Evolutionary conservation across 1,139 yeast species (phyloP).

Genomic region (Sugiyamaella sp.): DNA sequence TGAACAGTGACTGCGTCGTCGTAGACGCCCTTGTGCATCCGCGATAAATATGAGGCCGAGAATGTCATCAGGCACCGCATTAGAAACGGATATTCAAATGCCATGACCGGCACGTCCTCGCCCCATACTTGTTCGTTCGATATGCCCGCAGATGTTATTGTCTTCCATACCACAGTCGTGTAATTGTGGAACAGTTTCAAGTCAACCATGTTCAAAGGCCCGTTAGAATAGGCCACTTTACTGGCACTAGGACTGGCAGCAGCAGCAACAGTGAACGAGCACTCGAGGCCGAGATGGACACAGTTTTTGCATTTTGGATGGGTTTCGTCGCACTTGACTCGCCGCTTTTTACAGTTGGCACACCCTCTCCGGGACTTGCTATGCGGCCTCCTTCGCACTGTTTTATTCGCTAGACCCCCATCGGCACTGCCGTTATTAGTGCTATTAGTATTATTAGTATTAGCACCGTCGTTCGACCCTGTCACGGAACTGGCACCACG

Average conservation of each 20-base stretch:
- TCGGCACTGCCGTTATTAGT: background rate
- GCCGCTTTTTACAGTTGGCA: conserved; percentile 79
- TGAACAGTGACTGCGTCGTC: conserved; percentile 86
- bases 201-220: conserved; percentile 68
- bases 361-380: conserved; percentile 89
- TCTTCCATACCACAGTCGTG: conserved; percentile 78
- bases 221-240: conserved; percentile 12
- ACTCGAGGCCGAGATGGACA: conserved; percentile 70
- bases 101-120: conserved; percentile 81
- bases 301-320: conserved; percentile 84
- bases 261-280: conserved; percentile 45
- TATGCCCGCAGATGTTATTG: conserved; percentile 89
- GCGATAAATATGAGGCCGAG: conserved; percentile 85
- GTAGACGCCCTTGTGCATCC: conserved; percentile 57
- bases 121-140: conserved; percentile 88
- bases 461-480: no score
- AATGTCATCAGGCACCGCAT: conserved; percentile 92
- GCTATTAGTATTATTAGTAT: background rate
- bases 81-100: conserved; percentile 83
- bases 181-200: conserved; percentile 84
- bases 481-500: background rate
- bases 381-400: conserved; percentile 52
- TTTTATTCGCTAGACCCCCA: conserved; percentile 15
- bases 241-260: background rate
- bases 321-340: conserved; percentile 91